Base-by-base conservation (phyloP, 2,329 filamentous ascomycete genomes). In the Acarospora socialis region DNA sequence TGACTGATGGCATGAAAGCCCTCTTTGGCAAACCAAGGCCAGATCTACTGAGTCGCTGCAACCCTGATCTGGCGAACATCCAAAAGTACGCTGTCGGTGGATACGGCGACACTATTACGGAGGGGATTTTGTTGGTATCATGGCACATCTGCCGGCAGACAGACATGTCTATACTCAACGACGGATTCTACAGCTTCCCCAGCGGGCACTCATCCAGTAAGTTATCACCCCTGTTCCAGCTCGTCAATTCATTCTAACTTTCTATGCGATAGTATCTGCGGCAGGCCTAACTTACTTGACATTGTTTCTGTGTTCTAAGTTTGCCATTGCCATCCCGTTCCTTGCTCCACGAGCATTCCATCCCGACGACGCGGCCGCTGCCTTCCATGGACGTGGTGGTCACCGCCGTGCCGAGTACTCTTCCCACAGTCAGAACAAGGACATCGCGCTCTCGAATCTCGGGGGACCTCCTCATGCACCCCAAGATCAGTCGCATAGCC, bases 141-240 rank as follows among this genome's bases (percentile, higher is more conserved):
- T 74, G 73, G 33, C 60, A 59, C 13, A 92, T 94, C 35, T 94
- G 87, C 65, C 64, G 56, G 31, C 74, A 79, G 42, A 64, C 63
- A 1, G 68, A 84, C 50, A 53, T 53, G 10, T 49, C 63, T 28
- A 60, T 64, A n/a, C 63, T 83, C 29, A 60, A 82, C 31, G 82
- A 92, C 48, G 84, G 81, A 1, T 94, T 93, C 57, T 70, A 80
- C 27, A 86, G 79, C 46, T 94, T 84, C 44, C 80, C 80, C 0
- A 81, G 75, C 33, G 81, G 81, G 0, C 81, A 87, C 57, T 60
- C 77, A 15, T 83, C 77, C 23, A 75, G 64, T 68, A 53, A 44
- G 63, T 54, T 7, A 5, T 21, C 20, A 8, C 9, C 13, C 7
- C 21, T 4, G 2, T 7, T 21, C 22, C 14, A 4, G 16, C 22